These are phyloP conservation scores for Suillus ampliporus DNA, from an alignment of 768 basidiomycete genomes.

Conservation along the genomic window DNA sequence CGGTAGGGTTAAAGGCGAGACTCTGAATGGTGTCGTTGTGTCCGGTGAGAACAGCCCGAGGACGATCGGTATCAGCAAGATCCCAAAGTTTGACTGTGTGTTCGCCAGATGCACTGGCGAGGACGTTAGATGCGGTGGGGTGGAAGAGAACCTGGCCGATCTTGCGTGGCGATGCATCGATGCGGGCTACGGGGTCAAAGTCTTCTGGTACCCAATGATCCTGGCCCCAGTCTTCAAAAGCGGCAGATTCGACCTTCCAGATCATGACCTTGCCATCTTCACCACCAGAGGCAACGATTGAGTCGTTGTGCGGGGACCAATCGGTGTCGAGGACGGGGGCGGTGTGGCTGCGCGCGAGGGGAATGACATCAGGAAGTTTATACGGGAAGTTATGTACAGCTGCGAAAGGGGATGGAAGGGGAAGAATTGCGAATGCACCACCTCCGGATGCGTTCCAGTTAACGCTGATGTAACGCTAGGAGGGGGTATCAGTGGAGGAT, in stretches of 20 bases:
- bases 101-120: conserved; percentile 84
- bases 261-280: conserved; percentile 95
- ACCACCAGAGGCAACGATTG: conserved; percentile 86
- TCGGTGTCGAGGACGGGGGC: conserved; percentile 92
- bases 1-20: conserved; percentile 80
- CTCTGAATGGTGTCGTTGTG: conserved; percentile 91
- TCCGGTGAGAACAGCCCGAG: conserved; percentile 65
- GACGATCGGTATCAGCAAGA: conserved; percentile 71
- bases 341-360: conserved; percentile 87
- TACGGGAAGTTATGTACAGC: conserved; percentile 59
- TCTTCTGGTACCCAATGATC: conserved; percentile 86
- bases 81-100: conserved; percentile 93
- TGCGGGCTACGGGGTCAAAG: conserved; percentile 82
- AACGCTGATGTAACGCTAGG: conserved; percentile 81
- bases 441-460: conserved; percentile 96
- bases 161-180: conserved; percentile 84
- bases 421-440: conserved; percentile 94
- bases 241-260: conserved; percentile 75
- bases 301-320: conserved; percentile 95
- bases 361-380: conserved; percentile 91
- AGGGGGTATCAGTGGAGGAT: conserved; percentile 14
- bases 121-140: conserved; percentile 85
- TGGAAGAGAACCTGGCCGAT: conserved; percentile 95
- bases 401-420: conserved; percentile 75
- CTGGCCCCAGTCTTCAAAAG: conserved; percentile 84